Evolutionary conservation across 345 rosid species (phyloP), one percentile per base, ranked within the genome.

Genomic region (Linum tenue): DNA sequence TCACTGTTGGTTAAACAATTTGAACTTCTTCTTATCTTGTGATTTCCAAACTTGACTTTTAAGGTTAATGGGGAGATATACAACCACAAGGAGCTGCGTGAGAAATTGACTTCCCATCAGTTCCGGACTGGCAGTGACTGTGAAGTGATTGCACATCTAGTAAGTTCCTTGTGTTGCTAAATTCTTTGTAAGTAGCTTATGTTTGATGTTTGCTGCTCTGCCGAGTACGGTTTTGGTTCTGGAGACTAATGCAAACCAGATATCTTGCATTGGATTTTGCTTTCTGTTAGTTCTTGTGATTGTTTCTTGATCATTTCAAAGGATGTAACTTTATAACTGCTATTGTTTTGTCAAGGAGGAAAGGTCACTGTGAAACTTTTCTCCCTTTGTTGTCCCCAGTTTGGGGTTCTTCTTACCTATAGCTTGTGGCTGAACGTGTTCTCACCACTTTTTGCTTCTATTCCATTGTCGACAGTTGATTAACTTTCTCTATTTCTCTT

Each of bases 11-110:
- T 44, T 7, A 44, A 14, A 44, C 31, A 7, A 44, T 48, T 9
- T 48, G 53, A 48, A 48, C 53, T 6, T 48, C 14, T 48, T 48
- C 53, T 9, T 48, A 48, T 48, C 53, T 48, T 48, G 15, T 48
- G 12, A 48, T 1, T 15, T 48, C 53, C 53, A 41, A 41, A 48
- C 53, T 62, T 59, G 38, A 8, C 2, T 7, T 62, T 77, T 62
- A 68, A 89, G 96, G 88, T 89, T 50, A 89, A 89, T 61, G 90
- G 96, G n/a, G 96, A 89, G 79, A 89, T 89, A 69, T 89, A 89
- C 74, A 89, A 89, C 80, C 96, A 89, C 68, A 84, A 83, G 59
- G 68, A 75, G 36, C 79, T 89, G 77, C 80, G 84, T 60, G 83
- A 77, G 69, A 76, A 78, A 51, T 70, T 89, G 43, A 83, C 69